These are phyloP conservation scores for Brassica nigra DNA, from an alignment of 345 rosid species.

Conservation along the genomic window DNA sequence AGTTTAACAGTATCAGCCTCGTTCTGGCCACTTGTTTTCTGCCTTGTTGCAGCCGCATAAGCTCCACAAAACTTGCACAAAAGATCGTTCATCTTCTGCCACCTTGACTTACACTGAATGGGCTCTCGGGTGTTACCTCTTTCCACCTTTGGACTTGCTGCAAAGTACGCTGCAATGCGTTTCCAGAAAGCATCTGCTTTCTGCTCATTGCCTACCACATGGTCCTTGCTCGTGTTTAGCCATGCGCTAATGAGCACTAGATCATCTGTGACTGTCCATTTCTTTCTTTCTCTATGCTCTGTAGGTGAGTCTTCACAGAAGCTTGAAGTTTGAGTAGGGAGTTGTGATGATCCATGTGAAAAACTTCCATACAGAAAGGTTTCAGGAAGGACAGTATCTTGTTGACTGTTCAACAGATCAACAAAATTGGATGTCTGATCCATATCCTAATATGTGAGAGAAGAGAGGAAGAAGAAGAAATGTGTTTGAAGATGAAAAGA, in stretches of 20 bases:
- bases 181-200: neutral
- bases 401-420: neutral
- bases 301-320: neutral
- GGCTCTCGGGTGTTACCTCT: neutral
- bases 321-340: neutral
- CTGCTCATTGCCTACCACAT: neutral
- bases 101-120: neutral
- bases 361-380: neutral
- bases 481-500: neutral
- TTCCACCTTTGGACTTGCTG: neutral
- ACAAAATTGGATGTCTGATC: neutral
- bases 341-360: neutral
- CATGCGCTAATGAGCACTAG: neutral
- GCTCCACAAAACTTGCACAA: neutral
- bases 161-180: neutral
- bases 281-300: neutral
- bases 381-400: neutral
- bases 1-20: neutral
- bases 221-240: neutral
- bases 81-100: neutral
- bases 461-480: neutral
- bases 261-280: neutral
- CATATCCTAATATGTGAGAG: neutral
- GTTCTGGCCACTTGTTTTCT: neutral
- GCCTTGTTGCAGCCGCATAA: neutral